These are phyloP conservation scores for Anthracocystis walkeri DNA, from an alignment of 1,284 basidiomycete species.

Conservation along the genomic window DNA sequence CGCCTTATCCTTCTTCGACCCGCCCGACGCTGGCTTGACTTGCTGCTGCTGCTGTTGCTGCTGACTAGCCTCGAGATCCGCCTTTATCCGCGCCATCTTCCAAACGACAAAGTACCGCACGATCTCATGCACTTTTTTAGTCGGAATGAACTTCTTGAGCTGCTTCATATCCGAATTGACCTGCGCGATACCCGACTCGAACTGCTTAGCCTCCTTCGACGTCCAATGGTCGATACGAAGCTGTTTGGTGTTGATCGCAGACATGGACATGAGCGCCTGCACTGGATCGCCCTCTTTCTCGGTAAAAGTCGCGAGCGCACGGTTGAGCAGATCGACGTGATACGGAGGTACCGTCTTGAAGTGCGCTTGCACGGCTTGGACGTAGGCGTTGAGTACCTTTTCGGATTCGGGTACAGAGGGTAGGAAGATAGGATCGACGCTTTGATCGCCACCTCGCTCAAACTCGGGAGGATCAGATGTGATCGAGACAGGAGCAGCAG, in stretches of 20 bases:
- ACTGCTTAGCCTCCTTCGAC: conserved; percentile 78
- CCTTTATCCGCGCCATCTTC: conserved; percentile 75
- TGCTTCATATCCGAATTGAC: conserved; percentile 82
- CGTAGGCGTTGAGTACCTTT: conserved; percentile 77
- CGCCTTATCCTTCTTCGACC: conserved; percentile 22
- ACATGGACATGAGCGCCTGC: conserved; percentile 82
- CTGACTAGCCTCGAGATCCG: conserved; percentile 35
- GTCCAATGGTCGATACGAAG: conserved; percentile 73
- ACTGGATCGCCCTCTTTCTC: conserved; percentile 77
- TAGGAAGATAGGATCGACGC: conserved; percentile 75
- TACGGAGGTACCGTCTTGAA: conserved; percentile 69
- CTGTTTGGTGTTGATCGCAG: conserved; percentile 75
- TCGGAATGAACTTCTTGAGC: conserved; percentile 80
- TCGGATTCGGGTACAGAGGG: conserved; percentile 70
- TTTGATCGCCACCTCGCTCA: conserved; percentile 80
- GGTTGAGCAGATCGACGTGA: conserved; percentile 84
- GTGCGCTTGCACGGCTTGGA: conserved; percentile 72
- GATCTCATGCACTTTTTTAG: conserved; percentile 79
- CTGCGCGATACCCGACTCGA: conserved; percentile 79
- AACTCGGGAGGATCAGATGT: conserved; percentile 67
- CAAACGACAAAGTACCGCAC: conserved; percentile 86
- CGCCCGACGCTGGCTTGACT: conserved; percentile 9
- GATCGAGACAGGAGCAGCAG: conserved; percentile 17
- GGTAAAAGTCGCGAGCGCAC: conserved; percentile 83
- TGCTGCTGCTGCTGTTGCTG: conserved; percentile 18